Percentiles rank a stretch among this genome's conserved stretches.
Evolutionary conservation across 495 filamentous ascomycete species (phyloP).

Genomic region (Copromyces sp.): DNA sequence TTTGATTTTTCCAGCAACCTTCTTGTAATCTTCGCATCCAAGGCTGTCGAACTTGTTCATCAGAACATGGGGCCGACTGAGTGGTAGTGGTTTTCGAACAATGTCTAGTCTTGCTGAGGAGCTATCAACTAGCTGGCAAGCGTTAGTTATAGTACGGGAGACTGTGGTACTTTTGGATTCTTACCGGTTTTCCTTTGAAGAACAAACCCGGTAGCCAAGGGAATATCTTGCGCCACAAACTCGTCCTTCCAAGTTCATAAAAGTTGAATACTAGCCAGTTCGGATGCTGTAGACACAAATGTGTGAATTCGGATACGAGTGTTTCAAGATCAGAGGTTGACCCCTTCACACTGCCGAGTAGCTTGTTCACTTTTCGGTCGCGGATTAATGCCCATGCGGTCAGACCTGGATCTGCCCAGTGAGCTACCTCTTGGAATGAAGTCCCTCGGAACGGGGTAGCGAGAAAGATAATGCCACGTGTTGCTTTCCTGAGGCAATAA

Average conservation of each 20-base stretch:
- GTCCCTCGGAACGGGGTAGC: slow-evolving; percentile 26
- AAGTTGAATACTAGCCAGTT: slow-evolving; percentile 5
- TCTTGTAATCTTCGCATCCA: too few relatives aligned
- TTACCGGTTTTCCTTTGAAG: slow-evolving; percentile 10
- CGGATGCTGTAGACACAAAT: not conserved
- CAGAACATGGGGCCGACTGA: slow-evolving; percentile 14
- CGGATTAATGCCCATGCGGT: slow-evolving; percentile 3
- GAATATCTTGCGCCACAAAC: slow-evolving; percentile 9
- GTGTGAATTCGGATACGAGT: slow-evolving; percentile 4
- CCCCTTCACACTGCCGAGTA: slow-evolving; percentile 1
- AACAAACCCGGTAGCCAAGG: slow-evolving; percentile 7
- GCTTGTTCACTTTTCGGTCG: not conserved
- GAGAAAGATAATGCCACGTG: slow-evolving; percentile 22
- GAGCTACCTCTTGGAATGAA: slow-evolving; percentile 12
- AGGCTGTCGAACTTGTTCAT: slow-evolving; percentile 20
- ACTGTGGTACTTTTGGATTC: not conserved
- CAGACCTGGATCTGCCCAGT: slow-evolving; percentile 2
- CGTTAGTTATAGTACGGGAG: slow-evolving; percentile 4
- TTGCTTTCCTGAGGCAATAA: slow-evolving; percentile 6
- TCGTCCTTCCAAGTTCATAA: slow-evolving; percentile 10
- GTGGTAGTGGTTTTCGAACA: slow-evolving; percentile 13
- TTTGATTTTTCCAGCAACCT: too few relatives aligned
- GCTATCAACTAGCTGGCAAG: slow-evolving; percentile 6
- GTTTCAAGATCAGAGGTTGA: slow-evolving; percentile 1
- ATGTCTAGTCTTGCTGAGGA: slow-evolving; percentile 13